A percentile compares a stretch with the other conserved stretches of the same genome.
These are phyloP conservation scores for Botrytis hyacinthi DNA, from an alignment of 2,329 filamentous ascomycete species.

Conservation along the genomic window DNA sequence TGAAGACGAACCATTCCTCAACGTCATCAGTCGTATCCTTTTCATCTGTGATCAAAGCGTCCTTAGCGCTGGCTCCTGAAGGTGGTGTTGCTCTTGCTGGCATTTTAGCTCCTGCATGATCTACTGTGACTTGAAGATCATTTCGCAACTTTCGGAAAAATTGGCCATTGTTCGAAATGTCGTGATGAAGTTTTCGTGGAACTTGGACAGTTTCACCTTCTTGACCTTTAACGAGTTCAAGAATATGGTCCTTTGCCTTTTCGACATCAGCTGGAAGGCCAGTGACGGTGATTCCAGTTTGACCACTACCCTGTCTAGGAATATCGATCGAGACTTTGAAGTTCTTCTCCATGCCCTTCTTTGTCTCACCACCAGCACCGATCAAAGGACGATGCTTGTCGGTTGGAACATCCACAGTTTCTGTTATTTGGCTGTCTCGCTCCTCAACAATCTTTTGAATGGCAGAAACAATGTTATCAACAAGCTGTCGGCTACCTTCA, in stretches of 20 bases:
- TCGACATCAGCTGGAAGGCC: conserved; percentile 77
- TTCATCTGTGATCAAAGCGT: conserved; percentile 94
- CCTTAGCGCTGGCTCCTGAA: conserved; percentile 58
- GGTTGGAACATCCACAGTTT: conserved; percentile 76
- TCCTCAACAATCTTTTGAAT: conserved; percentile 81
- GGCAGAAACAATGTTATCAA: conserved; percentile 81
- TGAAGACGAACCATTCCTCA: conserved; percentile 82
- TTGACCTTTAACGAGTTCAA: conserved; percentile 75
- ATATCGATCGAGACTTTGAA: conserved; percentile 88
- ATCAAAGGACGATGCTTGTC: conserved; percentile 91
- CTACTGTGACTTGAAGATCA: conserved; percentile 84
- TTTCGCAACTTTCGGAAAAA: conserved; percentile 89
- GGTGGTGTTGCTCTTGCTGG: conserved; percentile 65
- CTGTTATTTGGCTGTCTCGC: conserved; percentile 77
- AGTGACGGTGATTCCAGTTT: conserved; percentile 81
- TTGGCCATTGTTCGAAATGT: conserved; percentile 81
- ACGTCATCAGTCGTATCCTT: conserved; percentile 60
- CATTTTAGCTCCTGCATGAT: conserved; percentile 78
- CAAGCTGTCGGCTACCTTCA: conserved; percentile 78
- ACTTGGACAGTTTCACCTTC: conserved; percentile 85
- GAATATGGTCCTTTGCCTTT: conserved; percentile 83
- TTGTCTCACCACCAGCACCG: conserved; percentile 83
- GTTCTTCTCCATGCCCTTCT: conserved; percentile 79
- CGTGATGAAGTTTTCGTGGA: conserved; percentile 78
- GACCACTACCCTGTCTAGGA: conserved; percentile 80